These are phyloP conservation scores for Penstemon barbatus DNA, from an alignment of 257 asterid genomes.

Conservation along the genomic window DNA sequence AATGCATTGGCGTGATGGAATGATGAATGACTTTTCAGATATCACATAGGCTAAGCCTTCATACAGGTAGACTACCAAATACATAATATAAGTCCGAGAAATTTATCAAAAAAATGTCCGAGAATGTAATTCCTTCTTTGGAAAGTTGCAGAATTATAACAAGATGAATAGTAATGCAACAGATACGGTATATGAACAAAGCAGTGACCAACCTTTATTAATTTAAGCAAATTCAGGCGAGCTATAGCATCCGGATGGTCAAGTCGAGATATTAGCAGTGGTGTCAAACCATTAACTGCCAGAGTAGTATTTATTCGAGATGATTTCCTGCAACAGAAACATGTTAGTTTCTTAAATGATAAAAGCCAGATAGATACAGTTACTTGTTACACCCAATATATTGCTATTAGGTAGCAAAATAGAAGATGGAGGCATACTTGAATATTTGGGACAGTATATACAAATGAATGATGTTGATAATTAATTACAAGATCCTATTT, in stretches of 20 bases:
- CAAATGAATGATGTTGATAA: background rate
- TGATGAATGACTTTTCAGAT: no score
- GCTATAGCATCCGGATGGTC: conserved; percentile 97
- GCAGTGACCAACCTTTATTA: conserved; percentile 71
- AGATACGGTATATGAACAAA: conserved; percentile 17
- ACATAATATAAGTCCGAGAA: background rate
- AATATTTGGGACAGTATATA: background rate
- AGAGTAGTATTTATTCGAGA: conserved; percentile 90
- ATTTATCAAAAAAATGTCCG: no score
- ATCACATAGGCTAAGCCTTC: no score
- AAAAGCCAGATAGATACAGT: conserved; percentile 17
- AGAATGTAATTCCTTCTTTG: background rate
- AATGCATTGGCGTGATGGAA: background rate
- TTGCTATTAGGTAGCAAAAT: conserved; percentile 5
- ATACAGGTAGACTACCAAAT: background rate
- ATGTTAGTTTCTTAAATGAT: conserved; percentile 18
- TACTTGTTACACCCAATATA: conserved; percentile 17
- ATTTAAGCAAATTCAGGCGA: conserved; percentile 82
- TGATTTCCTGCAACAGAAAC: conserved; percentile 74
- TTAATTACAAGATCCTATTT: background rate
- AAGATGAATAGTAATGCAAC: conserved; percentile 6
- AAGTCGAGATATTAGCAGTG: conserved; percentile 78
- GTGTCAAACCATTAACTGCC: conserved; percentile 95
- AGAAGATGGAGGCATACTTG: background rate
- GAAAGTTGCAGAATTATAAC: background rate